These are phyloP conservation scores for Apiotrichum sp. DNA, from an alignment of 1,284 basidiomycete genomes.

Conservation along the genomic window DNA sequence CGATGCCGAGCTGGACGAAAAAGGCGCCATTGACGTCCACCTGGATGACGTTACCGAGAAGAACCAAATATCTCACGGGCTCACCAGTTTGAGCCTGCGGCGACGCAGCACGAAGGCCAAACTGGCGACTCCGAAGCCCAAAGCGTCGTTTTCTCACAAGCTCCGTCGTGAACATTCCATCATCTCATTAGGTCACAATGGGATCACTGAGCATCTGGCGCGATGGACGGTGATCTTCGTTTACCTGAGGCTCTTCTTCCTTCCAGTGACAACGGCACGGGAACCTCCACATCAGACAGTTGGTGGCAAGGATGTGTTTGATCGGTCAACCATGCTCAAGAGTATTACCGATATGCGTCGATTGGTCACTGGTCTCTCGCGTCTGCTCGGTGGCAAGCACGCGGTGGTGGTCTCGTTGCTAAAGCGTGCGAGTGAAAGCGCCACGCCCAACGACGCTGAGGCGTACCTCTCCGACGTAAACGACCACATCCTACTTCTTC, in stretches of 20 bases:
- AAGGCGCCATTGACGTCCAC: neutral
- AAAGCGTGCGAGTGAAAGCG: slow-evolving; percentile 57
- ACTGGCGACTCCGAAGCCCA: neutral
- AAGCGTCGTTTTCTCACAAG: neutral
- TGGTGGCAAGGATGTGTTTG: slow-evolving; percentile 28
- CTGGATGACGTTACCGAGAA: slow-evolving; percentile 16
- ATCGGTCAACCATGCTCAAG: slow-evolving; percentile 51
- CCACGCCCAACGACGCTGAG: slow-evolving; percentile 57
- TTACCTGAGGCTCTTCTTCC: slow-evolving; percentile 36
- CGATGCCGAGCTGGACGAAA: neutral
- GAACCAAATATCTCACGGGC: slow-evolving; percentile 4
- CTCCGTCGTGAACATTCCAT: neutral
- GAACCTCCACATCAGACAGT: slow-evolving; percentile 16
- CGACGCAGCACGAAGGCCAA: neutral
- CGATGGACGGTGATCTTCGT: slow-evolving; percentile 5
- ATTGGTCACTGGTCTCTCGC: slow-evolving; percentile 72
- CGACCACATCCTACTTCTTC: slow-evolving; percentile 85
- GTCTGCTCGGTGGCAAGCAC: slow-evolving; percentile 72
- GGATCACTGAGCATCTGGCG: neutral
- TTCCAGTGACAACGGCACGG: slow-evolving; percentile 23
- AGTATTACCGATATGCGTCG: slow-evolving; percentile 76
- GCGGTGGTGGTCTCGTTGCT: slow-evolving; percentile 75
- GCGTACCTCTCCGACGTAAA: slow-evolving; percentile 91
- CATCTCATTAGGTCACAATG: neutral
- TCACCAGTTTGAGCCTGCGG: neutral